Evolutionary conservation across 768 basidiomycete genomes (phyloP), one percentile per base, ranked within the genome.

Genomic region (Tephrocybe sp.): DNA sequence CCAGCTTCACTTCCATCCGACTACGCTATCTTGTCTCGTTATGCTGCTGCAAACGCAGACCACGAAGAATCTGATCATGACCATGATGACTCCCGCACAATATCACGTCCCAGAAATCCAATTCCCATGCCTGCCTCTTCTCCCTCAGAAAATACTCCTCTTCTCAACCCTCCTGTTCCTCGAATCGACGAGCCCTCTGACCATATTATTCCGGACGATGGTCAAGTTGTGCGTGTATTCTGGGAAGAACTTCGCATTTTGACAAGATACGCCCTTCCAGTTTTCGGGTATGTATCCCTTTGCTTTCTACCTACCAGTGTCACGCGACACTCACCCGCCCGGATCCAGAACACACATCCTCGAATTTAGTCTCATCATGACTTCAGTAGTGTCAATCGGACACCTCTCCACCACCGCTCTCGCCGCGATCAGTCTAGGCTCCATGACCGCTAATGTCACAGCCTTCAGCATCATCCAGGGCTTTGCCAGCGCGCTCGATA

Each of bases 341-440:
- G 7, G 7, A 26, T 39, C 11, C 23, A 91, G 90, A 5, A 85
- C 90, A 2, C 87, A 90, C 55, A 45, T 92, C 16, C 75, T 91
- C 16, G 95, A 98, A 64, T 95, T 89, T 65, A 89, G 87, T 8
- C 80, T 98, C 31, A 79, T 92, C 40, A 75, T 96, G 34, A 85
- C 84, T 3, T 85, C 91, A 10, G 90, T 96, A 43, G 67, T 98
- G 32, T 86, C 85, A 10, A 88, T 96, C 19, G 96, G 96, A 0
- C 96, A 98, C 66, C 69, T 98, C 10, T 93, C 92, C 0, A 96
- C 93, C 0, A 82, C 80, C 1, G 90, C 93, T 17, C 80, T 98
- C 0, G 96, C 96, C 2, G 92, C 91, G 0, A 82, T 87, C 20
- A 85, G 81, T 16, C 68, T 89, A 10, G 86, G 80, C 2, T 83